These are phyloP conservation scores for Luffa acutangula DNA, from an alignment of 306 rosid species.

Conservation along the genomic window DNA sequence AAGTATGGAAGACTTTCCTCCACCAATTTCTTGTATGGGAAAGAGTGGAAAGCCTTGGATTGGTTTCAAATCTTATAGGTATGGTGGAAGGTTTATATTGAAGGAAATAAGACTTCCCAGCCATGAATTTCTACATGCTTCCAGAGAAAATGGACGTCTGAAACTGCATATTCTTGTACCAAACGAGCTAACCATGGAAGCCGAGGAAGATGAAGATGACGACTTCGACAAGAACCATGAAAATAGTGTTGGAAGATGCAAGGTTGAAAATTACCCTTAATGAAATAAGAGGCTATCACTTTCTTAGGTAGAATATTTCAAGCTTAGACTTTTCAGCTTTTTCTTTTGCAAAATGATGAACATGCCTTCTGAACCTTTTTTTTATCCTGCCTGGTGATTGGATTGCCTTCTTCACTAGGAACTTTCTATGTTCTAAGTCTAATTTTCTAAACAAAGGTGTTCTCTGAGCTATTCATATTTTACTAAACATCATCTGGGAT, in stretches of 20 bases:
- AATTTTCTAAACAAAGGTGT: not conserved
- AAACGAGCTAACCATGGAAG: constrained; percentile 24
- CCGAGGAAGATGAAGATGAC: not conserved
- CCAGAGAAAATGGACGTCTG: constrained; percentile 73
- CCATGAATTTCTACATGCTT: constrained; percentile 63
- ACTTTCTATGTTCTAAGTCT: not conserved
- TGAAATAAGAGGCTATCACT: not conserved
- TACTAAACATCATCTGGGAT: not conserved
- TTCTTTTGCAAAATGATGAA: not conserved
- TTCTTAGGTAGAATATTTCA: not conserved
- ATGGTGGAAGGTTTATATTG: constrained; percentile 68
- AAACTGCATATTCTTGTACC: constrained; percentile 53
- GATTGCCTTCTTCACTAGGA: not conserved
- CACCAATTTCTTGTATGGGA: constrained; percentile 75
- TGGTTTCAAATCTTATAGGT: constrained; percentile 50
- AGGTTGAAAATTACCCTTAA: constrained; percentile 1
- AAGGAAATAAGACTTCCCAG: constrained; percentile 47
- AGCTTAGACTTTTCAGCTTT: not conserved
- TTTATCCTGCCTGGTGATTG: not conserved
- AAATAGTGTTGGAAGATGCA: constrained; percentile 8
- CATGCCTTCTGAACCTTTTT: not conserved
- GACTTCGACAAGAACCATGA: not conserved
- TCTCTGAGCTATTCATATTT: not conserved
- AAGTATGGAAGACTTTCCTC: constrained; percentile 55
- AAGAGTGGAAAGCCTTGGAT: constrained; percentile 61